These are phyloP conservation scores for Dalbergia cochinchinensis DNA, from an alignment of 306 rosid genomes.

Conservation along the genomic window DNA sequence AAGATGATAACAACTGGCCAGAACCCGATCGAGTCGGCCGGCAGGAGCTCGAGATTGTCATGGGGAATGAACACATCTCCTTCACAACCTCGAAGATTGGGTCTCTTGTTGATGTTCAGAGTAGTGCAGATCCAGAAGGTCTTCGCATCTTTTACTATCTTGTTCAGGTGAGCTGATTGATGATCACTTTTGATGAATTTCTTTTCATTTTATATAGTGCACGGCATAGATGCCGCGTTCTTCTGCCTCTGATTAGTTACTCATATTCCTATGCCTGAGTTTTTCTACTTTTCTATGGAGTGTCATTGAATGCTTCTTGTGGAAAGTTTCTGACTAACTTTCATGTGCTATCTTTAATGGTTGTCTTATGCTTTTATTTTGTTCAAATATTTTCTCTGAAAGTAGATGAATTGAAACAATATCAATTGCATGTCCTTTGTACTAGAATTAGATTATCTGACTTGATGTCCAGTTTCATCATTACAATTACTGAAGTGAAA, in stretches of 20 bases:
- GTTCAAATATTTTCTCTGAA: background rate
- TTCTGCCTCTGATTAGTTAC: background rate
- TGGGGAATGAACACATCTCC: conserved; percentile 97
- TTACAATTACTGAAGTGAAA: background rate
- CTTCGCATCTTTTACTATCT: conserved; percentile 98
- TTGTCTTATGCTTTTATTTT: background rate
- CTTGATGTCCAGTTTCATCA: background rate
- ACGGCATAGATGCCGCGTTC: background rate
- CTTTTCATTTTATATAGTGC: background rate
- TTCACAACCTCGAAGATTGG: conserved; percentile 98
- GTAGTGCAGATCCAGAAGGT: conserved; percentile 99
- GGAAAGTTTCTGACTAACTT: background rate
- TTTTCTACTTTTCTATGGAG: background rate
- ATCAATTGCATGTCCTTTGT: background rate
- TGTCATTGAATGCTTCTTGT: background rate
- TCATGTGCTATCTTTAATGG: background rate
- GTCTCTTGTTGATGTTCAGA: conserved; percentile 95
- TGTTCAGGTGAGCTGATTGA: conserved; percentile 76
- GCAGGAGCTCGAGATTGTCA: conserved; percentile 97
- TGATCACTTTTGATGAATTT: conserved; percentile 1
- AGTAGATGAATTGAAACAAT: background rate
- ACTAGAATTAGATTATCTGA: background rate
- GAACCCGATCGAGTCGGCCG: conserved; percentile 96
- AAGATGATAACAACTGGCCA: conserved; percentile 98
- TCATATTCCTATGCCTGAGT: background rate